Evolutionary conservation across 2,329 filamentous ascomycete species (phyloP).

Genomic region (Knoxdaviesia proteae): DNA sequence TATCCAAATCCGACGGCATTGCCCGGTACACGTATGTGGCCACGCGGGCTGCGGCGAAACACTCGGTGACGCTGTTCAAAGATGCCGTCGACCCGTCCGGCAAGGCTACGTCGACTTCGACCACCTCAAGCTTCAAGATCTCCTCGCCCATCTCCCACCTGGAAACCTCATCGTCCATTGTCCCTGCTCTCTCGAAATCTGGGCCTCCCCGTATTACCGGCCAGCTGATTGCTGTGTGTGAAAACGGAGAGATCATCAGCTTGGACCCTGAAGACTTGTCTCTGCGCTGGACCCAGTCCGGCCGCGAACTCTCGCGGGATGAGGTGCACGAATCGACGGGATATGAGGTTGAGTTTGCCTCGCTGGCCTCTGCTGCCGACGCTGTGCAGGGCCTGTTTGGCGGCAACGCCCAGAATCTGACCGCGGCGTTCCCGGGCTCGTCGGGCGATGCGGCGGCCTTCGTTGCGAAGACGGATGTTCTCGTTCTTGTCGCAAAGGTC

Average conservation of each 20-base stretch:
- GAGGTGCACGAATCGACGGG: slow-evolving; percentile 10
- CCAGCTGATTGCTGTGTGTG: slow-evolving; percentile 31
- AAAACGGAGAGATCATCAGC: slow-evolving; percentile 38
- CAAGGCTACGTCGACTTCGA: slow-evolving; percentile 29
- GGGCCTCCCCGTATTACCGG: slow-evolving; percentile 2
- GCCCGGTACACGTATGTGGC: slow-evolving; percentile 41
- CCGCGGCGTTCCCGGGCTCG: slow-evolving; percentile 4
- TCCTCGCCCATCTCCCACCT: slow-evolving; percentile 12
- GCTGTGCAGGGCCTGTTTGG: slow-evolving; percentile 33
- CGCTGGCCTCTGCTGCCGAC: slow-evolving; percentile 23
- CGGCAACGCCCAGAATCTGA: slow-evolving; percentile 22
- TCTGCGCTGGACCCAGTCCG: slow-evolving; percentile 24
- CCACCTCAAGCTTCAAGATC: slow-evolving; percentile 19
- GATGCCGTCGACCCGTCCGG: slow-evolving; percentile 30
- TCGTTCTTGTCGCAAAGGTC: slow-evolving; percentile 18
- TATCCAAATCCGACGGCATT: slow-evolving; percentile 23
- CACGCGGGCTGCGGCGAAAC: slow-evolving; percentile 23
- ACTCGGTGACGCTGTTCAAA: slow-evolving; percentile 37
- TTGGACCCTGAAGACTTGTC: slow-evolving; percentile 34
- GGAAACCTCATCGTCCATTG: slow-evolving; percentile 3
- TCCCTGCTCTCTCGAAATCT: background rate
- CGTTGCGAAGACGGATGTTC: slow-evolving; percentile 23
- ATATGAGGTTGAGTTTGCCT: slow-evolving; percentile 28
- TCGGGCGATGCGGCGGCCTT: background rate
- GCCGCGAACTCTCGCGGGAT: slow-evolving; percentile 21